These are phyloP conservation scores for Gloeostereum incarnatum DNA, from an alignment of 768 basidiomycete genomes.

Conservation along the genomic window DNA sequence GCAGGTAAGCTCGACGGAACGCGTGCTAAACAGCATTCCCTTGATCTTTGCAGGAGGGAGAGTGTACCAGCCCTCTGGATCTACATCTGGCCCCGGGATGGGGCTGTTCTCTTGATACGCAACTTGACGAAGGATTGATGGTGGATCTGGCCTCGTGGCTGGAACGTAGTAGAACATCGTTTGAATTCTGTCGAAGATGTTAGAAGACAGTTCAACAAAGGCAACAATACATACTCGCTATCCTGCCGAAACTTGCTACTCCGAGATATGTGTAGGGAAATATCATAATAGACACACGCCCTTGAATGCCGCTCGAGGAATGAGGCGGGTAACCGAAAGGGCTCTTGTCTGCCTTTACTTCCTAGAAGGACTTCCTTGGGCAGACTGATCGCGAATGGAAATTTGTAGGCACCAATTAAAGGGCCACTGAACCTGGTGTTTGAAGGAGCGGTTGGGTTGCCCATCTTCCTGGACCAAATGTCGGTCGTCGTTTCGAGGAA, in stretches of 20 bases:
- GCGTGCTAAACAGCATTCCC: conserved; percentile 23
- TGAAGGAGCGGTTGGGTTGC: conserved; percentile 16
- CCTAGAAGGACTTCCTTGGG: conserved; percentile 22
- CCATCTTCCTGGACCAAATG: conserved; percentile 28
- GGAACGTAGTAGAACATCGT: conserved; percentile 21
- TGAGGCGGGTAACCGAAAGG: background rate
- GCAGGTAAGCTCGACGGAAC: conserved; percentile 22
- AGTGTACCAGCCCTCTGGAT: conserved; percentile 29
- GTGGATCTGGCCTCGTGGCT: conserved; percentile 20
- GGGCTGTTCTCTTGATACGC: conserved; percentile 22
- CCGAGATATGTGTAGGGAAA: background rate
- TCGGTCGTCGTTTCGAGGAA: conserved; percentile 23
- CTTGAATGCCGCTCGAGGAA: background rate
- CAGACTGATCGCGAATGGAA: conserved; percentile 29
- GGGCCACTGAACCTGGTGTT: conserved; percentile 13
- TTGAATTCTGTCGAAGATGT: conserved; percentile 4
- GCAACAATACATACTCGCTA: conserved; percentile 1
- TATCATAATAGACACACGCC: background rate
- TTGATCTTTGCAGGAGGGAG: conserved; percentile 16
- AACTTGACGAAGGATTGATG: conserved; percentile 23
- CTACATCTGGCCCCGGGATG: conserved; percentile 23
- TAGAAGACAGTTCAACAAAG: background rate
- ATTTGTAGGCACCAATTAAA: conserved; percentile 24
- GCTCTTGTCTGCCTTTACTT: background rate
- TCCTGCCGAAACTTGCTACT: conserved; percentile 1